Base-by-base conservation (phyloP, 148 eudicot genomes). In the Nepenthes gracilis region DNA sequence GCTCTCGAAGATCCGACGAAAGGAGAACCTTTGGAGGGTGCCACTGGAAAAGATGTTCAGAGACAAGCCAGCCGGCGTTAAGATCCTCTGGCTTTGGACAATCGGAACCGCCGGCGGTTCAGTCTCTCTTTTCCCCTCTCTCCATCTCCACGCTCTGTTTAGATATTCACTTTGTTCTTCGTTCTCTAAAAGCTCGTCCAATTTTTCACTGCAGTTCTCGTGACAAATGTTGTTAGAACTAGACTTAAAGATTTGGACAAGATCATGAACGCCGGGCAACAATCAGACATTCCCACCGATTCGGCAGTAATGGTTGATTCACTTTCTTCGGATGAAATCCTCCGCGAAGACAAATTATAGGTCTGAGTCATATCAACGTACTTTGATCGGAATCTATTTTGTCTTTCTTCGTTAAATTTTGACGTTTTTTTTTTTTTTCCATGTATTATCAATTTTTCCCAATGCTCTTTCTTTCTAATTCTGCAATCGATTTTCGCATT, bases 61-160 rank as follows among this genome's bases (percentile, higher is more conserved):
- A 70, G 85, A 85, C 62, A 88, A 79, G 66, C 82, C 90, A 12
- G 77, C 96, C 23, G 96, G 90, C 51, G 64, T 89, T 2, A 89
- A 89, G 78, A 89, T 89, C 75, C 85, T 89, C 2, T 89, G 96
- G 96, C 9, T 89, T 9, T 89, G 96, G 96, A 78, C 96, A 32
- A 62, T 89, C 66, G 94, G 90, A 63, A 86, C 94, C 38, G 94
- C 96, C 37, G 83, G 80, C 23, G 70, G 93, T 89, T 71, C 52
- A 54, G 51, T 37, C 63, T 57, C 50, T 1, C 12, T 36, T 36
- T 12, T 12, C 4, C 11, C 11, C 48, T 45, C 48, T 45, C 37
- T 52, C 47, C 12, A 55, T 13, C 45, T 32, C 15, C 34, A 9
- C 23, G 23, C 23, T 43, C 2, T 45, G 7, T 2, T 32, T 47